A percentile compares a stretch with the other conserved stretches of the same genome.
Conservation (phyloP, 2,329 filamentous ascomycete genomes). For the Colletotrichum australisinense region DNA sequence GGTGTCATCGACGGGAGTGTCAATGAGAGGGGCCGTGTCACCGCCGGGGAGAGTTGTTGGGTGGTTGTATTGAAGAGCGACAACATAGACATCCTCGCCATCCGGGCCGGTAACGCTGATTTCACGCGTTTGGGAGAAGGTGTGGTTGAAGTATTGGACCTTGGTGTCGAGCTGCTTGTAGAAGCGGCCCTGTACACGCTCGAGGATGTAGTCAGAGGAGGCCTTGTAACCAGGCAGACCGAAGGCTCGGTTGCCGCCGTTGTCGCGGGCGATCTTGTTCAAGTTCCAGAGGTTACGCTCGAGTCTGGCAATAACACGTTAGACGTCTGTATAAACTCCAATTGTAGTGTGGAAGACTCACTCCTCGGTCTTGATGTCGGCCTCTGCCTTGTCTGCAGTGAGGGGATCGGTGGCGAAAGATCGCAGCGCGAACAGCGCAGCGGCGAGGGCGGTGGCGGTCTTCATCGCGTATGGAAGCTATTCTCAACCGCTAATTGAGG, state of each 20-base stretch:
- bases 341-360: slow-evolving; percentile 38
- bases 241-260: slow-evolving; percentile 71
- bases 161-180: slow-evolving; percentile 55
- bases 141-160: slow-evolving; percentile 59
- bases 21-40: slow-evolving; percentile 50
- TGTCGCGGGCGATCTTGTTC: slow-evolving; percentile 63
- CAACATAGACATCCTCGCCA: slow-evolving; percentile 55
- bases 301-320: slow-evolving; percentile 50
- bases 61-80: slow-evolving; percentile 59
- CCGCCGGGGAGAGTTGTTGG: slow-evolving; percentile 52
- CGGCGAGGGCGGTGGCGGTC: slow-evolving; percentile 32
- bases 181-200: slow-evolving; percentile 53
- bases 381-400: slow-evolving; percentile 52
- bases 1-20: slow-evolving; percentile 49
- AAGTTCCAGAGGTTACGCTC: slow-evolving; percentile 65
- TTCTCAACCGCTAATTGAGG: slow-evolving; percentile 3
- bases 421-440: slow-evolving; percentile 31
- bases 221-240: slow-evolving; percentile 69
- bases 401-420: slow-evolving; percentile 43
- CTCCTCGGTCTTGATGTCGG: slow-evolving; percentile 52
- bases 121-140: slow-evolving; percentile 54
- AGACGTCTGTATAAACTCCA: background rate
- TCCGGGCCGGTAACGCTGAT: slow-evolving; percentile 58
- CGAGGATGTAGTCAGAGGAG: slow-evolving; percentile 67
- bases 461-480: slow-evolving; percentile 33